Evolutionary conservation across 345 rosid species (phyloP).

Genomic region (Populus davidiana): DNA sequence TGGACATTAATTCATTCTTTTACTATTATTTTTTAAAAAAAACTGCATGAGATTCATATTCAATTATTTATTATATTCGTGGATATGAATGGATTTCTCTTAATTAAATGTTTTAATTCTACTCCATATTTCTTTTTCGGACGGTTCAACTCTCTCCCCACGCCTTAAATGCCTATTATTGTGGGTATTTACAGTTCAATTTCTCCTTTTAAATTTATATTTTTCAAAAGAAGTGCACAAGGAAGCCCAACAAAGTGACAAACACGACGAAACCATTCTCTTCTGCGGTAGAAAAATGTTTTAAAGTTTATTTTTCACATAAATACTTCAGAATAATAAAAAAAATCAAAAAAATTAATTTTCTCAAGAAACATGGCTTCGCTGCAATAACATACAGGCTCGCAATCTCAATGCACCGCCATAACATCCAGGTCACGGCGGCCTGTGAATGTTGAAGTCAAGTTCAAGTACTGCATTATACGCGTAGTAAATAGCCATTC

Average conservation of each 20-base stretch:
- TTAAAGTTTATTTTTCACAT: too few species aligned
- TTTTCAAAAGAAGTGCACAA: background rate
- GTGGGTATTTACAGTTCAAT: background rate
- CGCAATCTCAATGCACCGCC: too few species aligned
- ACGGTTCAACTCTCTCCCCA: background rate
- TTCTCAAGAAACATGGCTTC: too few species aligned
- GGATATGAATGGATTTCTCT: constrained; percentile 6
- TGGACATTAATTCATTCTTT: constrained; percentile 21
- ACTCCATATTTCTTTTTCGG: background rate
- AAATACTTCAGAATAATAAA: too few species aligned
- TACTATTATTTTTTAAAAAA: background rate
- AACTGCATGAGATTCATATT: background rate
- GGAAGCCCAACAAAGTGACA: background rate
- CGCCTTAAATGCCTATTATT: background rate
- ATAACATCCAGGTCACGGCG: background rate
- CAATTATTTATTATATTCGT: background rate
- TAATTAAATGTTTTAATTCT: background rate
- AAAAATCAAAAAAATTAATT: too few species aligned
- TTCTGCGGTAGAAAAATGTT: too few species aligned
- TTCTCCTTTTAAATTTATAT: background rate
- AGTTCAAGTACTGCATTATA: background rate
- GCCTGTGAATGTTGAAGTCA: background rate
- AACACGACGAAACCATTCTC: background rate
- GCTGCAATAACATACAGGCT: too few species aligned
- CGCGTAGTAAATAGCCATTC: background rate